phyloP scores from a whole-genome alignment of 163 green algal genomes.

The Trebouxiophyceae sp. region DNA sequence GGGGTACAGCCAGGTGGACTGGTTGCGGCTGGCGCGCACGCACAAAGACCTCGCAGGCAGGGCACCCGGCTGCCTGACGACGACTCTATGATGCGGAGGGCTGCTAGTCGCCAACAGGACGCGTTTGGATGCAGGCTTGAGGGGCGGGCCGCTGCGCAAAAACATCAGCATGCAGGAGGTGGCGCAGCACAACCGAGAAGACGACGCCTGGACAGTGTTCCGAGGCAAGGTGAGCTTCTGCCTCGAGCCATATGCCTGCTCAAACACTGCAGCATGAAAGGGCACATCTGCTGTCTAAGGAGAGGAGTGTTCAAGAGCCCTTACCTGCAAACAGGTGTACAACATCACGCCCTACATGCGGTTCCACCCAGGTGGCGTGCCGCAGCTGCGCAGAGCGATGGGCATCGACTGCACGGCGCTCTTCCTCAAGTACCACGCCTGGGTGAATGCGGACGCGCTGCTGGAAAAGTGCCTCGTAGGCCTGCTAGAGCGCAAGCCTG shows the following conservation, averaged over 20 bases:
- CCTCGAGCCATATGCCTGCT: neutral
- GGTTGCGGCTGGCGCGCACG: slow-evolving; percentile 51
- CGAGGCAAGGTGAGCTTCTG: slow-evolving; percentile 36
- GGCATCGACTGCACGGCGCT: slow-evolving; percentile 82
- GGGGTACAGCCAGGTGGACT: slow-evolving; percentile 83
- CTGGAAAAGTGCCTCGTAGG: slow-evolving; percentile 77
- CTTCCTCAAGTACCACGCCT: slow-evolving; percentile 84
- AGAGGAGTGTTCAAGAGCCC: neutral
- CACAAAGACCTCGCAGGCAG: slow-evolving; percentile 49
- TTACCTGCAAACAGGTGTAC: slow-evolving; percentile 66
- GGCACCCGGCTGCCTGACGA: too few relatives aligned
- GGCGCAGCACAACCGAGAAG: slow-evolving; percentile 47
- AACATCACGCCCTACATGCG: slow-evolving; percentile 84
- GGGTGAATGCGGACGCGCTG: slow-evolving; percentile 84
- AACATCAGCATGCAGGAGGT: slow-evolving; percentile 79
- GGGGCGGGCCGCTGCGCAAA: slow-evolving; percentile 21
- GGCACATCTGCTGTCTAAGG: too few relatives aligned
- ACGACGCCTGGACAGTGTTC: slow-evolving; percentile 71
- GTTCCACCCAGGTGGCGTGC: slow-evolving; percentile 83
- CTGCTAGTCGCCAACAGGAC: neutral
- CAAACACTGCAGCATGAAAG: too few relatives aligned
- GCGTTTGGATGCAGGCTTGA: slow-evolving; percentile 16
- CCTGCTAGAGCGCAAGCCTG: slow-evolving; percentile 3
- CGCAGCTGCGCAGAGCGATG: slow-evolving; percentile 65
- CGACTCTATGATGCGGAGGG: too few relatives aligned